Base-by-base conservation (phyloP, 371 early-diverging fungal genomes). In the Sporodiniella umbellata region DNA sequence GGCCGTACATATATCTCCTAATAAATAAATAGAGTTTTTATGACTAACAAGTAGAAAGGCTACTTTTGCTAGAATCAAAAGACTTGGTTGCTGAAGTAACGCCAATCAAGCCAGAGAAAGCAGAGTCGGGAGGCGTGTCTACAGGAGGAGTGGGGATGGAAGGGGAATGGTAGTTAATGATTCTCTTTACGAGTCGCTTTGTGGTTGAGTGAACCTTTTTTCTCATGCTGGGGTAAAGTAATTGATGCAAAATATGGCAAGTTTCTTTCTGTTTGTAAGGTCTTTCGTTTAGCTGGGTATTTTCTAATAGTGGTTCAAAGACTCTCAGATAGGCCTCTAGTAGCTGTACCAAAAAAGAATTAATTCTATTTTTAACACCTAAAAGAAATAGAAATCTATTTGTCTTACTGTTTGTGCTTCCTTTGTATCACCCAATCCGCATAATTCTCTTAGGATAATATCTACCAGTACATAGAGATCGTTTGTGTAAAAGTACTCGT, bases 391-490 rank as follows among this genome's bases (percentile, higher is more conserved):
- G 42, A n/a, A 33, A 11, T 24, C 21, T n/a, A n/a, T n/a, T n/a
- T n/a, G n/a, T n/a, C 68, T 70, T 68, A 70, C 72, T 15, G 66
- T 58, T 51, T 68, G 73, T 33, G 66, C 68, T 60, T 82, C 85
- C 28, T 80, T 78, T 33, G 86, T 86, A 10, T 86, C 89, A 4
- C 86, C 83, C 8, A 89, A 64, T 45, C 87, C 76, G 65, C 85
- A 79, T 8, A 89, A 69, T 62, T 91, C 91, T 44, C 94, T 76
- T 8, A 93, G 64, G 1, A 88, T 75, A 19, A 93, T 86, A 57
- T 94, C 95, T 3, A 92, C 78, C 21, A 93, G 74, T 4, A 94
- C 91, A 31, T 77, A 77, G 15, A 93, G 69, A 63, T 94, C 95
- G 53, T 94, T 94, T 24, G 93, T 92, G 61, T 93, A 94, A 69